Percentiles rank a stretch among this genome's conserved stretches.
Evolutionary conservation across 169 alveolate genomes (phyloP).

Genomic region (Blepharisma undulans): DNA sequence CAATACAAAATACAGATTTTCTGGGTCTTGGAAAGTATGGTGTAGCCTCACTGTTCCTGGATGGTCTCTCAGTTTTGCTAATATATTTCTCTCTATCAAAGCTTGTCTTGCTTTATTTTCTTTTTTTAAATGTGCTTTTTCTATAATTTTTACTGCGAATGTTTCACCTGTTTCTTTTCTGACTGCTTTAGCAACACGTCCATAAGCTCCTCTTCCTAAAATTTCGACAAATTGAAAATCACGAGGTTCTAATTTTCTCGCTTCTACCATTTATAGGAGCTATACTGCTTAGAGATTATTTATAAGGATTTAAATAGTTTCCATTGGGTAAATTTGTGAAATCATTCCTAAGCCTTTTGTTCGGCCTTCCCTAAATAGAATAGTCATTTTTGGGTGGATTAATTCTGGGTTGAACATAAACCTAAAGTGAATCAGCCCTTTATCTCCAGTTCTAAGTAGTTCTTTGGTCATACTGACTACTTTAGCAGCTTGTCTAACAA

Average conservation of each 20-base stretch:
- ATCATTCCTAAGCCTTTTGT: slow-evolving; percentile 82
- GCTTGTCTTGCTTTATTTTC: slow-evolving; percentile 41
- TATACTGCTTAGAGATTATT: not conserved
- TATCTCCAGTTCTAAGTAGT: slow-evolving; percentile 77
- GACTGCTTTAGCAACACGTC: slow-evolving; percentile 35
- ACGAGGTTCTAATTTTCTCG: not conserved
- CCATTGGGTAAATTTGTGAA: slow-evolving; percentile 34
- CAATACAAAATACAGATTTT: slow-evolving; percentile 78
- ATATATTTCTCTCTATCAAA: slow-evolving; percentile 69
- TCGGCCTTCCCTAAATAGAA: slow-evolving; percentile 87
- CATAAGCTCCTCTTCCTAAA: slow-evolving; percentile 44
- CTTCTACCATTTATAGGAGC: slow-evolving; percentile 26
- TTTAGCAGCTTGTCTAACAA: slow-evolving; percentile 81
- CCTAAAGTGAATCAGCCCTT: slow-evolving; percentile 71
- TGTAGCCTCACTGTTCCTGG: slow-evolving; percentile 76
- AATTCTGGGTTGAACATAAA: slow-evolving; percentile 82
- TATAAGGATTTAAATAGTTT: not conserved
- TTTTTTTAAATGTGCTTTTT: slow-evolving; percentile 13
- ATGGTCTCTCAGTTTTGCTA: slow-evolving; percentile 76
- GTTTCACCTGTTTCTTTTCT: slow-evolving; percentile 28
- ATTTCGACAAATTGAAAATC: slow-evolving; percentile 24
- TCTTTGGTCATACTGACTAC: slow-evolving; percentile 65
- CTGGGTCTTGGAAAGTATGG: slow-evolving; percentile 72
- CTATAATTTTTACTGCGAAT: slow-evolving; percentile 33
- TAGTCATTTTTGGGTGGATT: slow-evolving; percentile 62